Base-by-base conservation (phyloP, 331 rosid species). In the Rosa hybrid region DNA sequence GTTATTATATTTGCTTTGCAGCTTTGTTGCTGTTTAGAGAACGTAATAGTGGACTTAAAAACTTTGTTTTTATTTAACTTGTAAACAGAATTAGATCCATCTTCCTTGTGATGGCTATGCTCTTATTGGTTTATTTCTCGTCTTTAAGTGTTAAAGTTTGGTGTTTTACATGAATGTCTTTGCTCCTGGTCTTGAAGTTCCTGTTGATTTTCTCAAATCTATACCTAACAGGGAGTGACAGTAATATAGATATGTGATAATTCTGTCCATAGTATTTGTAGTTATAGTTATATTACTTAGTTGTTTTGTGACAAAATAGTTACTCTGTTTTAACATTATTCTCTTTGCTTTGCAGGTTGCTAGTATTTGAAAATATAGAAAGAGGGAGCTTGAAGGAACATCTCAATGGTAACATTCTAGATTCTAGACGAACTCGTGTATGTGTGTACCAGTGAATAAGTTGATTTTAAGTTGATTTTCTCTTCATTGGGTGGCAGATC, bases 331-430 rank as follows among this genome's bases (percentile, higher is more conserved):
- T 68, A 34, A 45, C 57, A n/a, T 49, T 8, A 27, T 8, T 71
- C 13, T 12, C 76, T 30, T 72, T 60, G 71, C 48, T 79, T 42
- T 82, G 85, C 91, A 94, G 98, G 81, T 76, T 92, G 81, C 91
- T 94, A 38, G 89, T 94, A 70, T 94, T 88, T 80, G 98, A 88
- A 75, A 89, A 68, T 80, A 87, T 91, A 83, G 95, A 89, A 85
- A 88, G 92, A 65, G 98, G 98, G 83, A 94, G 97, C 92, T 88
- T 94, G 86, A 92, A 90, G 89, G 97, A 92, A 75, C 94, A 89
- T 88, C 98, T 94, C 49, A 90, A 87, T 75, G 98, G 98, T 94
- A 92, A 79, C 27, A 54, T 78, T 65, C 69, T 54, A 30, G 50
- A 54, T 73, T 54, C 69, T 60, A 20, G 30, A 42, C 46, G 63